Evolutionary conservation across 306 rosid species (phyloP).

Genomic region (Acacia acuminata): DNA sequence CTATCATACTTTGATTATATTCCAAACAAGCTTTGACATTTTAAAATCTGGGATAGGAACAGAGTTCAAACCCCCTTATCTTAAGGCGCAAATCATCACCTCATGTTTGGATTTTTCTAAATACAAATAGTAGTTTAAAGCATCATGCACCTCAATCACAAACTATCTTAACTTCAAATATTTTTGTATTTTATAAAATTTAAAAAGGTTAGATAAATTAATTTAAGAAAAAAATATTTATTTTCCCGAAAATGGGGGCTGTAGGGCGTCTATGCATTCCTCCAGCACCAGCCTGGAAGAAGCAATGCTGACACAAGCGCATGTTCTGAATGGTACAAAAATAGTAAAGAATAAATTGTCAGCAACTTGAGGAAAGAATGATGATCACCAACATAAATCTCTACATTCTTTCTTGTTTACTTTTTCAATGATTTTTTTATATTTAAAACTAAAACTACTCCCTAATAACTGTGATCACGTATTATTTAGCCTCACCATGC

Average conservation of each 20-base stretch:
- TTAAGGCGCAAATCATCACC: neutral
- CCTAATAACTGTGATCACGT: neutral
- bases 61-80: neutral
- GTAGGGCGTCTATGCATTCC: neutral
- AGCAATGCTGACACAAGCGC: constrained; percentile 29
- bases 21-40: neutral
- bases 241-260: neutral
- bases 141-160: neutral
- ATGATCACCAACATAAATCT: constrained; percentile 34
- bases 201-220: too few relatives aligned
- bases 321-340: constrained; percentile 23
- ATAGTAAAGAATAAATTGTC: constrained; percentile 1
- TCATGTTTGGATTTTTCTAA: neutral
- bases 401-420: neutral
- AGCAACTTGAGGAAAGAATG: constrained; percentile 36
- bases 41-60: neutral
- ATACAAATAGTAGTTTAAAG: neutral
- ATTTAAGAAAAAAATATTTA: too few relatives aligned
- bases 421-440: neutral
- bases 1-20: neutral
- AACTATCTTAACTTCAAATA: neutral
- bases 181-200: neutral
- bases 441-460: neutral
- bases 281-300: constrained; percentile 6
- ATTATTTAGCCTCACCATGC: neutral